Conservation (phyloP, 2,329 filamentous ascomycete genomes). For the Botryotinia calthae region DNA sequence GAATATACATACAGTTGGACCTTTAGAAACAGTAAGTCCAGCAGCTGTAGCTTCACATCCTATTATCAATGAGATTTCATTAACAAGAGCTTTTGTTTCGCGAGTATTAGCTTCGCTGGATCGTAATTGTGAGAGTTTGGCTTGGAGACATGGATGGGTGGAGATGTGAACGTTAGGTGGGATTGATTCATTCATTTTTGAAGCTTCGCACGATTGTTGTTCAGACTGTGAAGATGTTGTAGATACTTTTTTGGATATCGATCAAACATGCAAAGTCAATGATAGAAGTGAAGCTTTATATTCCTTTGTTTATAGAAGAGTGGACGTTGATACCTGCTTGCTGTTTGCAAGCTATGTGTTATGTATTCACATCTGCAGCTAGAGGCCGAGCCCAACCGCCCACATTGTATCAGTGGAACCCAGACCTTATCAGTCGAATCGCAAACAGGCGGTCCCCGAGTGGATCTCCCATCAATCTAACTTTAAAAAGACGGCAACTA, state of each 20-base stretch:
- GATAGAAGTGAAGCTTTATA: neutral
- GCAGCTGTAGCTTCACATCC: conserved; percentile 75
- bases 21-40: conserved; percentile 55
- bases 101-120: conserved; percentile 66
- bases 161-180: conserved; percentile 73
- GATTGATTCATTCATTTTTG: conserved; percentile 41
- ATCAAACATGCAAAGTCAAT: neutral
- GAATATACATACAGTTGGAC: conserved; percentile 56
- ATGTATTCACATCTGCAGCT: neutral
- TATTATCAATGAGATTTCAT: conserved; percentile 82
- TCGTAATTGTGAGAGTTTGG: conserved; percentile 87
- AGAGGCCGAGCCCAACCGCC: neutral
- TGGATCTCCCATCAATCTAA: neutral
- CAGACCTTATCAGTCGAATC: conserved; percentile 17
- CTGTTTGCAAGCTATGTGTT: conserved; percentile 10
- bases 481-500: conserved; percentile 15
- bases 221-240: neutral
- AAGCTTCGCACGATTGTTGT: conserved; percentile 3
- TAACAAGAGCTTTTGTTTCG: conserved; percentile 77
- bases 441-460: conserved; percentile 8
- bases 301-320: conserved; percentile 9
- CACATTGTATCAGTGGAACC: conserved; percentile 12
- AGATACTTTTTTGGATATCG: neutral
- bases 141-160: conserved; percentile 77
- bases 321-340: conserved; percentile 3